Base-by-base conservation (phyloP, 129 eudicot genomes). In the Deinandra increscens region DNA sequence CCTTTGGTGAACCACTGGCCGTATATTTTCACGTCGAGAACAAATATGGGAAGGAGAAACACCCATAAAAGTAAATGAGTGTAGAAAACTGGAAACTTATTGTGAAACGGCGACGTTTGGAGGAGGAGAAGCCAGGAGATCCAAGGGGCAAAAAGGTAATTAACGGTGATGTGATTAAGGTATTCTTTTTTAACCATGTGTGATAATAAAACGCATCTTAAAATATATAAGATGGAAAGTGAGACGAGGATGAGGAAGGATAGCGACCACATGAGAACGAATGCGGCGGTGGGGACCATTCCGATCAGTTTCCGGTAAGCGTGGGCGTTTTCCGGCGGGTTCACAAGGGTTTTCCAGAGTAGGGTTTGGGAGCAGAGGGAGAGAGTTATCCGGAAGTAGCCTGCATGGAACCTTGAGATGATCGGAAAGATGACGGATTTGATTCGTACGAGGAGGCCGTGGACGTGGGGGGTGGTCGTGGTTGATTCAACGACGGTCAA, bases 131-230 rank as follows among this genome's bases (percentile, higher is more conserved):
- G 83, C 81, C 79, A 83, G 0, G 89, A 87, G n/a, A 80, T 87
- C 89, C 88, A 89, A 3, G 96, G 94, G 7, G 90, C 90, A 58
- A 84, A 89, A 12, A 89, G 74, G 80, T 89, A 89, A 46, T 89
- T 89, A 0, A 86, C 94, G 0, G 83, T 83, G 1, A 89, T 79
- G 19, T 82, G 81, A 72, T 89, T 70, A 14, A 80, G 37, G 76
- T 84, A 89, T 69, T 89, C 96, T n/a, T 36, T 53, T 70, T 89
- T 86, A 15, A 89, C 84, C 71, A 62, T 72, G 11, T 68, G 19
- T 58, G 84, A 81, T 34, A 53, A 62, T 1, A 84, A 70, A 0
- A 72, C 45, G 48, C 93, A 86, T 9, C 71, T 78, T 17, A 89
- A 48, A 4, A 72, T 13, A 66, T 89, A 89, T 0, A 86, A 41